Evolutionary conservation across 257 asterid genomes (phyloP).

Genomic region (Mentha longifolia): DNA sequence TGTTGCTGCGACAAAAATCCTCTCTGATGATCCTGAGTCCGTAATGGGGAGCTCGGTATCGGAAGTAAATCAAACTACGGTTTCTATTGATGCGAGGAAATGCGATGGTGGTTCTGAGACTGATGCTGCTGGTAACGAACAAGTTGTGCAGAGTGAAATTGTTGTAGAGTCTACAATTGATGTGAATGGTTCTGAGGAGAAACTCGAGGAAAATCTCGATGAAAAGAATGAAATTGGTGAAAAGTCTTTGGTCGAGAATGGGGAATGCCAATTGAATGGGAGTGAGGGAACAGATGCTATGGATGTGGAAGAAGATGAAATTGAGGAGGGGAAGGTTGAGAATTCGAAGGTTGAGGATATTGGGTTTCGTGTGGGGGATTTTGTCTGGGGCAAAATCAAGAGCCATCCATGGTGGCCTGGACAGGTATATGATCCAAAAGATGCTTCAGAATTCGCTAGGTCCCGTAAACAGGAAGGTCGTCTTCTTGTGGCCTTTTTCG

Average conservation of each 20-base stretch:
- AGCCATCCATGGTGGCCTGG: constrained; percentile 97
- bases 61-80: constrained; percentile 14
- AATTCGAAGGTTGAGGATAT: constrained; percentile 21
- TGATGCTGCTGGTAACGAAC: constrained; percentile 22
- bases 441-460: constrained; percentile 69
- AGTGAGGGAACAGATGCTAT: not conserved
- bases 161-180: constrained; percentile 22
- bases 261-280: constrained; percentile 23
- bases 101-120: constrained; percentile 29
- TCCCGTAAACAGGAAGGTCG: constrained; percentile 52
- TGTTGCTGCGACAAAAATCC: constrained; percentile 35
- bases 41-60: constrained; percentile 26
- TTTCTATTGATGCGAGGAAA: constrained; percentile 17
- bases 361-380: constrained; percentile 41
- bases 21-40: constrained; percentile 30
- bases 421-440: constrained; percentile 57
- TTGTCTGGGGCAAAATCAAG: constrained; percentile 66
- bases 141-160: constrained; percentile 24
- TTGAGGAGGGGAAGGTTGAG: constrained; percentile 15
- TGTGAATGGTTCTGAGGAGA: constrained; percentile 20
- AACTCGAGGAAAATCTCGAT: not conserved
- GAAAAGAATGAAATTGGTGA: constrained; percentile 9
- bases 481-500: constrained; percentile 47
- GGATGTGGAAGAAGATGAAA: constrained; percentile 18
- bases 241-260: constrained; percentile 22